These are phyloP conservation scores for Candida andamanensis DNA, from an alignment of 805 yeast genomes.

Conservation along the genomic window DNA sequence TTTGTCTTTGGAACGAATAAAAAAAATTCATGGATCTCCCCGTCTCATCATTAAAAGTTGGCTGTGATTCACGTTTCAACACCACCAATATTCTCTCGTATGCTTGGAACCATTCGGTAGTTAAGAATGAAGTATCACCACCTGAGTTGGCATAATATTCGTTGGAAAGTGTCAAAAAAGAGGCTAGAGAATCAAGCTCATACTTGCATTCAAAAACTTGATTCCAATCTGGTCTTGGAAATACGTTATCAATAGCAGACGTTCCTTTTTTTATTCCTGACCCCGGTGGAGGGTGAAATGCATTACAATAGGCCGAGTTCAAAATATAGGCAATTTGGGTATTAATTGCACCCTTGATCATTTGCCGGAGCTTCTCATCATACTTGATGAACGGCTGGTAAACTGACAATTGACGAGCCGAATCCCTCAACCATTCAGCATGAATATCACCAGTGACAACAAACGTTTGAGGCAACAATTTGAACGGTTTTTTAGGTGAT, in stretches of 20 bases:
- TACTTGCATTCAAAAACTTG: conserved; percentile 84
- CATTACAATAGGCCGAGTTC: conserved; percentile 79
- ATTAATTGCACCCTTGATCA: conserved; percentile 73
- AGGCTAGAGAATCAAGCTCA: conserved; percentile 82
- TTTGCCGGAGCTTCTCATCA: conserved; percentile 44
- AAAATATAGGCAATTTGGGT: conserved; percentile 66
- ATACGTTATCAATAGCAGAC: conserved; percentile 58
- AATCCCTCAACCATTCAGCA: conserved; percentile 90
- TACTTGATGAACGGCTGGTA: conserved; percentile 57
- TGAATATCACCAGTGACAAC: conserved; percentile 90
- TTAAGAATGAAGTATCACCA: conserved; percentile 43
- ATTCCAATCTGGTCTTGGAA: conserved; percentile 65
- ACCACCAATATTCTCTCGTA: conserved; percentile 46
- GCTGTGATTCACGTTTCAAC: conserved; percentile 52
- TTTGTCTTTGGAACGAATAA: conserved; percentile 69
- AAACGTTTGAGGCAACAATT: conserved; percentile 50
- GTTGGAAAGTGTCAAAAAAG: conserved; percentile 69
- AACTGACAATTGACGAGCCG: conserved; percentile 76
- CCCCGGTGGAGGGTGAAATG: conserved; percentile 76
- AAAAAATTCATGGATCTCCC: conserved; percentile 47
- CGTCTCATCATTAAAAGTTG: conserved; percentile 49
- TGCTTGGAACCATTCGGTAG: conserved; percentile 55
- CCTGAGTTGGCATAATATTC: conserved; percentile 58
- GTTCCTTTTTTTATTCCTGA: conserved; percentile 45
- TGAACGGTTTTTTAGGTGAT: conserved; percentile 9